Evolutionary conservation across 2,329 filamentous ascomycete species (phyloP).

Genomic region (Fusarium sp.): DNA sequence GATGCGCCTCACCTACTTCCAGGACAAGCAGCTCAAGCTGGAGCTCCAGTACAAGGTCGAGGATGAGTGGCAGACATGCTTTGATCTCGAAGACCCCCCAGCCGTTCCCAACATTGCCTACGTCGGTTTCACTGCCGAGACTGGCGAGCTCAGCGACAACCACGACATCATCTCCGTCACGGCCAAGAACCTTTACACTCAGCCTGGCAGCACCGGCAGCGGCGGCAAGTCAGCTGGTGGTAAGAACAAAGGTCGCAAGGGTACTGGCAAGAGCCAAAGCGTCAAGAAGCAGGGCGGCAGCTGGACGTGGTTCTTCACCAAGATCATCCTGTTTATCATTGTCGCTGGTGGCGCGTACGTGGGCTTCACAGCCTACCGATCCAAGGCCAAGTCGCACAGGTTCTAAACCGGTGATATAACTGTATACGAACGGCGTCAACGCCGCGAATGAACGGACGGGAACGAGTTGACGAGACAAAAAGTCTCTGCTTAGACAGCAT

Average conservation of each 20-base stretch:
- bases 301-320: slow-evolving; percentile 80
- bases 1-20: slow-evolving; percentile 93
- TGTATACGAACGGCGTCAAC: slow-evolving; percentile 2
- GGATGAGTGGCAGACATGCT: slow-evolving; percentile 91
- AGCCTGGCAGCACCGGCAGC: slow-evolving; percentile 60
- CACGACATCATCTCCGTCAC: slow-evolving; percentile 94
- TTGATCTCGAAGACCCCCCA: slow-evolving; percentile 79
- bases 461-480: slow-evolving; percentile 15
- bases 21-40: slow-evolving; percentile 91
- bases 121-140: slow-evolving; percentile 87
- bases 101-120: slow-evolving; percentile 85
- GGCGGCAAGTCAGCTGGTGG: slow-evolving; percentile 55
- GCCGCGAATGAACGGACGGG: slow-evolving; percentile 9
- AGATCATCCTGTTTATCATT: slow-evolving; percentile 82
- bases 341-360: slow-evolving; percentile 83
- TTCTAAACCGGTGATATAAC: slow-evolving; percentile 60
- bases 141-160: slow-evolving; percentile 96
- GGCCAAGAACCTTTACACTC: slow-evolving; percentile 89
- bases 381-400: slow-evolving; percentile 73
- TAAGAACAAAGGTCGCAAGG: slow-evolving; percentile 56
- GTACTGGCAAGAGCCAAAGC: slow-evolving; percentile 53
- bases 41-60: slow-evolving; percentile 96
- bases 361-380: slow-evolving; percentile 86
- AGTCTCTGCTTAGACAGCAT: slow-evolving; percentile 33
- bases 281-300: slow-evolving; percentile 63